These are phyloP conservation scores for Sporothrix brunneoviolacea DNA, from an alignment of 2,329 filamentous ascomycete genomes.

Conservation along the genomic window DNA sequence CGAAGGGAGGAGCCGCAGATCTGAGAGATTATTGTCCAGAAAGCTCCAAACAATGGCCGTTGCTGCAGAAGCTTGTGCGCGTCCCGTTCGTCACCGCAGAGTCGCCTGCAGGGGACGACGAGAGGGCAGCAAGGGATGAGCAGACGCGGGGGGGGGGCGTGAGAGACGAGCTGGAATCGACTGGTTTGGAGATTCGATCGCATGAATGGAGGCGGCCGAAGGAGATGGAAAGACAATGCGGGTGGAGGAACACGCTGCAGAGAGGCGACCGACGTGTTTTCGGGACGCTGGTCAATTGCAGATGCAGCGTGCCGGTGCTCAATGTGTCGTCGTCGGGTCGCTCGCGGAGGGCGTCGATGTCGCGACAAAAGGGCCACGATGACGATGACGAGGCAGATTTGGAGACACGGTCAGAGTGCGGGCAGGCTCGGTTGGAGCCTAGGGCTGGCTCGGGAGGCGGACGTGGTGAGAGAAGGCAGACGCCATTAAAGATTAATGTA, in stretches of 20 bases:
- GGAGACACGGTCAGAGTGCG: neutral
- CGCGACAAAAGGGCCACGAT: neutral
- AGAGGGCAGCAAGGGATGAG: neutral
- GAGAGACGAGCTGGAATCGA: neutral
- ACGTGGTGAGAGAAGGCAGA: neutral
- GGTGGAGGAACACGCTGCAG: neutral
- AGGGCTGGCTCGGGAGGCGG: too few relatives aligned
- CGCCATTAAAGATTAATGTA: conserved; percentile 1
- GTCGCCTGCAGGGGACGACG: neutral
- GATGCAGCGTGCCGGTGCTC: neutral
- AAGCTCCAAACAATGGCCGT: too few relatives aligned
- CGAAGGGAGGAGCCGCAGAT: conserved; percentile 8
- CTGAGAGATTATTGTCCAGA: too few relatives aligned
- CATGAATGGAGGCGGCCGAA: neutral
- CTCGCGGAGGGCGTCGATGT: neutral
- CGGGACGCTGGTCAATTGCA: neutral
- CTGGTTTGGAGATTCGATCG: neutral
- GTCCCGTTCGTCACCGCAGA: too few relatives aligned
- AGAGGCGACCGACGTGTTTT: neutral
- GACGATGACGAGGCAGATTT: conserved; percentile 1
- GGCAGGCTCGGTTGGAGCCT: too few relatives aligned
- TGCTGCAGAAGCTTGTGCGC: too few relatives aligned
- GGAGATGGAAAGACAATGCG: neutral
- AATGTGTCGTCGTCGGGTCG: neutral
- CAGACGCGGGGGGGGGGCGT: neutral